Percentiles rank a stretch among this genome's conserved stretches.
Evolutionary conservation across 73 alveolate genomes (phyloP).

Genomic region (Paramecium biaurelia): DNA sequence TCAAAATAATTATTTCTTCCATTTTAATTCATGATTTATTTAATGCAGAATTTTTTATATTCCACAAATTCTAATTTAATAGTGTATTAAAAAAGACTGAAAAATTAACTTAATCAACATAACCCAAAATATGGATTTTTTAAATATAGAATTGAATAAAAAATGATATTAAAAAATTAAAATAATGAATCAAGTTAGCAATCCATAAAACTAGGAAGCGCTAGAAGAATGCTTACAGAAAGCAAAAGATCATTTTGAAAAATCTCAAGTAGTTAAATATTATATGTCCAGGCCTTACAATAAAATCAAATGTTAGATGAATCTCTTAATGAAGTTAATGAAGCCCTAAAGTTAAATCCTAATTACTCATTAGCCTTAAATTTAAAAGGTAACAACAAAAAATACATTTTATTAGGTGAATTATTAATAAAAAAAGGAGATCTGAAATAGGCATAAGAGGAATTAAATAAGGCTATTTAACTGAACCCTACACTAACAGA

Average conservation of each 20-base stretch:
- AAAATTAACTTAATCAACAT: neutral
- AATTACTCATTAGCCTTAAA: neutral
- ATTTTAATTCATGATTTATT: too few species aligned
- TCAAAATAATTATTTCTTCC: neutral
- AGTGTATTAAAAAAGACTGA: too few species aligned
- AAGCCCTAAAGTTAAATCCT: neutral
- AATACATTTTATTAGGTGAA: neutral
- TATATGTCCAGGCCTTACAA: neutral
- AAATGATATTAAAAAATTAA: neutral
- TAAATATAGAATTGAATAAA: neutral
- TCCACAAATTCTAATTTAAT: neutral
- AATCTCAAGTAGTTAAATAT: neutral
- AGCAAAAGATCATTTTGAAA: neutral
- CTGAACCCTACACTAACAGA: neutral
- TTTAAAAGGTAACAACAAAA: neutral
- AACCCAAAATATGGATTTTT: neutral
- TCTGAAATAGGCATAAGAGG: neutral
- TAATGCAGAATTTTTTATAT: neutral
- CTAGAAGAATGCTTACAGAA: neutral
- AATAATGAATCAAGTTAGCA: neutral
- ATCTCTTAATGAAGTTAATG: neutral
- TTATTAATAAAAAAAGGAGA: neutral
- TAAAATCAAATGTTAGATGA: neutral
- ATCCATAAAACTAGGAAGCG: neutral
- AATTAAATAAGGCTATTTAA: neutral